Evolutionary conservation across 176 grass and related monocot species (phyloP), one percentile per base, ranked within the genome.

Genomic region (Leersia perrieri): DNA sequence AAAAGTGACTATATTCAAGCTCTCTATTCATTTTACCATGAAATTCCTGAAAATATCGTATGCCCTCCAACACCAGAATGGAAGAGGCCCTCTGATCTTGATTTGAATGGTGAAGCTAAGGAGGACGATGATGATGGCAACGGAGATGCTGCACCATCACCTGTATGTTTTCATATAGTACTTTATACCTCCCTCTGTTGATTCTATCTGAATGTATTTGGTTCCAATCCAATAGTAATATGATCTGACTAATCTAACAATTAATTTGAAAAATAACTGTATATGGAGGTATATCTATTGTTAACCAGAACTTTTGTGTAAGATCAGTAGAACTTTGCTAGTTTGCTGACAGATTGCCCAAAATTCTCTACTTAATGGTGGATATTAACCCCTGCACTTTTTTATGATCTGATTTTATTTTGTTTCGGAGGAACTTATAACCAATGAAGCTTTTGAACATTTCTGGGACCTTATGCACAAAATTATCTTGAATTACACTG

Each of bases 61-160:
- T 94, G 92, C 40, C 92, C 92, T 35, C 61, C 79, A 27, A 94
- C 92, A 62, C 92, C 92, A 38, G 88, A 91, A 73, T 91, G 88
- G 92, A 94, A 94, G 70, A 82, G 92, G 14, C 79, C 88, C 36
- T 91, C 92, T 44, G 86, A 89, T 77, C 88, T 94, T 72, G 92
- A 94, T 84, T 57, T 94, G 31, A 94, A 94, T 73, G 92, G 92
- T 80, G 92, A 89, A 82, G 88, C 92, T 76, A 83, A 86, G 29
- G 83, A 89, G 47, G 92, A 94, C 13, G 92, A 90, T 10, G 91
- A 87, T 27, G 77, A 79, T 11, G 77, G 66, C 41, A 66, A 62
- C 29, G 83, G 83, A 25, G 84, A 91, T 47, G 60, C 14, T 82
- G 34, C 72, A 30, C 70, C 70, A 7, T 70, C 76, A 72, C 76